Percentiles rank a stretch among this genome's conserved stretches.
These are phyloP conservation scores for Biscogniauxia sp. DNA, from an alignment of 2,329 filamentous ascomycete genomes.

Conservation along the genomic window DNA sequence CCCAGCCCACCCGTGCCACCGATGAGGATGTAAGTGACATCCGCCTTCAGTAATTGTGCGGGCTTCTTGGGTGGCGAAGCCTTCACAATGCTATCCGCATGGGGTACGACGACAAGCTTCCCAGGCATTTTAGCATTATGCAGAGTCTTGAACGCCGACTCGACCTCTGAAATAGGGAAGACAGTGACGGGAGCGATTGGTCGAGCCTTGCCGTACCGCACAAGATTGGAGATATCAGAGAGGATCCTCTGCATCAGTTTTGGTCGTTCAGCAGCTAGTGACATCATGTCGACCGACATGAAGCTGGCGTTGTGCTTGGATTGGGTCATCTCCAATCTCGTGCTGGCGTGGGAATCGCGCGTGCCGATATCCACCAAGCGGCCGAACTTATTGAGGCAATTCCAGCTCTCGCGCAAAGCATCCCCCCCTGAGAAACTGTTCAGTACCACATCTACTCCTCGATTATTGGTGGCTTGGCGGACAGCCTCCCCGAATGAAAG, in stretches of 20 bases:
- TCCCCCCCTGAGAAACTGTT: slow-evolving; percentile 30
- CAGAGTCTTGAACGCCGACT: slow-evolving; percentile 42
- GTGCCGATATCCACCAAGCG: slow-evolving; percentile 30
- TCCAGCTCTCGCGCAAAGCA: slow-evolving; percentile 31
- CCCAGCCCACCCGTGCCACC: slow-evolving; percentile 53
- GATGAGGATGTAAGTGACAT: slow-evolving; percentile 50
- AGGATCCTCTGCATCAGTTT: slow-evolving; percentile 27
- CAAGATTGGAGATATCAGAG: slow-evolving; percentile 27
- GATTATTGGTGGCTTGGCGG: slow-evolving; percentile 21
- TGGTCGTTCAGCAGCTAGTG: slow-evolving; percentile 36
- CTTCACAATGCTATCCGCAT: slow-evolving; percentile 41
- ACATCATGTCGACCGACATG: slow-evolving; percentile 44
- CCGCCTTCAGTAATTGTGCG: slow-evolving; percentile 35
- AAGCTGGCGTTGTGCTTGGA: slow-evolving; percentile 47
- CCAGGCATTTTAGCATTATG: slow-evolving; percentile 40
- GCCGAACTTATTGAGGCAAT: slow-evolving; percentile 31
- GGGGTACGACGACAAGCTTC: slow-evolving; percentile 44
- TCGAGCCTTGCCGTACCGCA: slow-evolving; percentile 29
- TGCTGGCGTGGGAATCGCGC: slow-evolving; percentile 25
- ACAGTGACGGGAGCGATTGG: slow-evolving; percentile 35
- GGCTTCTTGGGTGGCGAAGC: slow-evolving; percentile 36
- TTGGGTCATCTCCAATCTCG: slow-evolving; percentile 47
- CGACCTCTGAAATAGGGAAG: slow-evolving; percentile 36
- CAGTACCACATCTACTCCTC: slow-evolving; percentile 28
- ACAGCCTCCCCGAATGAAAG: slow-evolving; percentile 26